Base-by-base conservation (phyloP, 768 basidiomycete species). In the Psilocybe cubensis region DNA sequence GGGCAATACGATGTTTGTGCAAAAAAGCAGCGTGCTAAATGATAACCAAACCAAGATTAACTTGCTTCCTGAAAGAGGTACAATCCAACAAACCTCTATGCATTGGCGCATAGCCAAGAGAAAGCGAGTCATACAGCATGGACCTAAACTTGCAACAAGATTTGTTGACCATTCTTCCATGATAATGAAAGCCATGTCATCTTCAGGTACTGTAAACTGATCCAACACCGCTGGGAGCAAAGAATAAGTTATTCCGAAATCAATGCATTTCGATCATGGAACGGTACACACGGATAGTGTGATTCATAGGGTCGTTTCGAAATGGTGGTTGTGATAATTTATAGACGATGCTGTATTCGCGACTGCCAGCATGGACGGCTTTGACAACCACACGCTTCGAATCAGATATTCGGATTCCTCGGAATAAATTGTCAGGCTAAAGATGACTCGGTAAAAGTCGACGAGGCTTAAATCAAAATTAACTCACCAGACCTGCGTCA, bases 121-220 rank as follows among this genome's bases (percentile, higher is more conserved):
- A 63, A 89, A 88, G 12, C 75, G 70, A 40, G 71, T 71, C 48
- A 86, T 67, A 60, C 76, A 83, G 65, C 79, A 81, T 5, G 86
- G 84, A 23, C 75, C 70, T 31, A 76, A 73, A 57, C 74, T 75
- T 12, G 78, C 72, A 21, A 87, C 75, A 20, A 90, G 72, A 53
- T 86, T 80, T 10, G 88, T 76, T 12, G 85, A 86, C 90, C 90
- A 92, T 70, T 89, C 82, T 66, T 91, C 90, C 88, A 90, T 91
- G 23, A 91, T 84, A 54, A 92, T 84, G 64, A 92, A 86, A 12
- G 76, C 84, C 33, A 88, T 66, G 47, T 74, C 68, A 56, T 88
- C 86, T 9, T 74, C 65, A 2, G 73, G 68, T 20, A 83, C 73
- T 60, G 83, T 80, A 48, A 92, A 80, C 18, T 89, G 69, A 64